Evolutionary conservation across 1,139 yeast species (phyloP), one percentile per base, ranked within the genome.

Genomic region (Geotrichum fermentans): DNA sequence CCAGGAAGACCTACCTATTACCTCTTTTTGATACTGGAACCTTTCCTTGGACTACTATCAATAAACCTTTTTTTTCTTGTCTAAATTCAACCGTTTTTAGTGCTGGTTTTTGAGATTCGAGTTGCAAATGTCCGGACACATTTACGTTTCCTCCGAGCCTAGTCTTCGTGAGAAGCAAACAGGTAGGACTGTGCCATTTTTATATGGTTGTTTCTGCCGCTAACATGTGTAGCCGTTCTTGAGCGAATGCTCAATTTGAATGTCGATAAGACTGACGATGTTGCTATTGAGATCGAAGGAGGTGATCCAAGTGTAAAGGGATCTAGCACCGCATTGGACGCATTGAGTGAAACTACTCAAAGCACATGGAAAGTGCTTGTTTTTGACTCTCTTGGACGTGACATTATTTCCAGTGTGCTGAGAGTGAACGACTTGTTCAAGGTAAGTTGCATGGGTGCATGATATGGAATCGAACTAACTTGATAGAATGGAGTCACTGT

Each of bases 321-420:
- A 53, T 26, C 33, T n/a, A 17, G 38, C 28, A 45, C 40, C 20
- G 44, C 57, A 49, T 36, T 50, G 36, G 47, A 38, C 30, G 33
- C 48, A 20, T 33, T 47, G 24, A 35, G 46, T 28, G 45, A 49
- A 28, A 29, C 41, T 35, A 82, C 80, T 58, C 89, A 82, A 55
- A 75, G 84, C 50, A 73, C 83, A 30, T 94, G 98, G 99, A 92
- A 94, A 65, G 96, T 87, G n/a, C 74, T 92, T 52, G 79, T 94
- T 7, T 74, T 92, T 59, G 99, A 92, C 65, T 64, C 74, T 35
- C 78, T 83, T 51, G 86, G 96, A 32, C 84, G 95, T 34, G 84
- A 86, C 17, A 83, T 92, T 43, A 78, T 92, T 16, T 89, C 97
- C 1, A 85, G 96, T 7, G 94, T 92, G 8, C 69, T 94, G 52